These are phyloP conservation scores for Exophiala alcalophila DNA, from an alignment of 2,329 filamentous ascomycete genomes.

Conservation along the genomic window DNA sequence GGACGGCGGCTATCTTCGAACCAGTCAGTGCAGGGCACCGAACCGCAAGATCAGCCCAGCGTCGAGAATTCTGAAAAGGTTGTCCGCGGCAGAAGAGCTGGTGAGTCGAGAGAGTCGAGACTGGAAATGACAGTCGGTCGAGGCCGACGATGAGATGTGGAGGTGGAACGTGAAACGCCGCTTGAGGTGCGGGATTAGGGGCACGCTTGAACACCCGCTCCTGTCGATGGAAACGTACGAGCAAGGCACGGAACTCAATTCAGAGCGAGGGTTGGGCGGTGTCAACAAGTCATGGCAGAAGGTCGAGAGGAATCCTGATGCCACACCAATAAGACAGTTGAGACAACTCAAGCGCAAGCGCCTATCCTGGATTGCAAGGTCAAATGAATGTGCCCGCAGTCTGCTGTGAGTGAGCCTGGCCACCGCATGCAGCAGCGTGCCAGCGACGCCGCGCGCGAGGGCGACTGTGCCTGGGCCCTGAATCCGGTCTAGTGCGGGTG, in stretches of 20 bases:
- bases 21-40: background rate
- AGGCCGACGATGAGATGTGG: constrained; percentile 2
- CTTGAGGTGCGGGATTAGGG: constrained; percentile 17
- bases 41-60: constrained; percentile 3
- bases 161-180: constrained; percentile 15
- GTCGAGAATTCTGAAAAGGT: constrained; percentile 1
- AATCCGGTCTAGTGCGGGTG: no score
- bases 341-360: constrained; percentile 23
- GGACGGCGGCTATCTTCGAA: constrained; percentile 1
- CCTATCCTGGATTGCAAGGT: no score
- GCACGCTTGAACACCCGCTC: no score
- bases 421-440: no score
- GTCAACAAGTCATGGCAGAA: constrained; percentile 21
- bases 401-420: no score
- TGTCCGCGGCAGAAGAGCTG: no score
- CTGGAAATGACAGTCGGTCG: constrained; percentile 6
- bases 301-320: constrained; percentile 5
- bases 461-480: no score
- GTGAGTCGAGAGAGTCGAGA: constrained; percentile 2
- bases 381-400: no score
- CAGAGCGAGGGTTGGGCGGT: constrained; percentile 6
- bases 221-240: no score
- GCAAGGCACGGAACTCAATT: constrained; percentile 13
- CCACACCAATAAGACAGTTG: constrained; percentile 21
- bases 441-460: no score